phyloP scores from a whole-genome alignment of 176 grass and related monocot genomes.

The Leersia perrieri region DNA sequence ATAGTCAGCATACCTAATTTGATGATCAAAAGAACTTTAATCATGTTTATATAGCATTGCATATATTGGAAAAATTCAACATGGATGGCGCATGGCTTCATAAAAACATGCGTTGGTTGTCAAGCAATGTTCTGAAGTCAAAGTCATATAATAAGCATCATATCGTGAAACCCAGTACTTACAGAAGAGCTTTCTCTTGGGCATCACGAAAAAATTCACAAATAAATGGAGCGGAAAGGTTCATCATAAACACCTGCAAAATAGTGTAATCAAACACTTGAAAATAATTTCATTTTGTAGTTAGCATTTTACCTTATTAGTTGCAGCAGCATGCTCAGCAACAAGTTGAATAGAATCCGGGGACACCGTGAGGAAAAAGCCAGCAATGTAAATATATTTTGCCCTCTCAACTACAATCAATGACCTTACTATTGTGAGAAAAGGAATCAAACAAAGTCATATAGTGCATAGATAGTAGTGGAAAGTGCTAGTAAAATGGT shows the following conservation, averaged over 20 bases:
- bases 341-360: conserved; percentile 94
- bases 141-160: conserved; percentile 11
- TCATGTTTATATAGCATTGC: not conserved
- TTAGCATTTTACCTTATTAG: conserved; percentile 64
- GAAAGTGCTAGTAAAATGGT: not conserved
- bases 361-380: conserved; percentile 96
- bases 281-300: not conserved
- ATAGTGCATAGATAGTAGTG: not conserved
- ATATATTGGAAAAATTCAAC: not conserved
- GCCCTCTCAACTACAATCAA: conserved; percentile 81
- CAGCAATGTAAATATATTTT: conserved; percentile 97
- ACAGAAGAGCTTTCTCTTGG: conserved; percentile 78
- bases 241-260: conserved; percentile 82
- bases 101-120: not conserved
- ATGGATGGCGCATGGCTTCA: not conserved
- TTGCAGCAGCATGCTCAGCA: conserved; percentile 82
- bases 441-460: not conserved
- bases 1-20: conserved; percentile 59
- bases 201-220: conserved; percentile 87
- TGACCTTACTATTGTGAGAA: conserved; percentile 2
- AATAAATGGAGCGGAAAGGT: conserved; percentile 97
- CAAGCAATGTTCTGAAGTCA: not conserved
- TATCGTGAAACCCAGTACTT: conserved; percentile 29
- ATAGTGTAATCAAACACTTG: not conserved
- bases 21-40: not conserved